phyloP scores from a whole-genome alignment of 176 grass and related monocot species.

The Panicum miliaceum region DNA sequence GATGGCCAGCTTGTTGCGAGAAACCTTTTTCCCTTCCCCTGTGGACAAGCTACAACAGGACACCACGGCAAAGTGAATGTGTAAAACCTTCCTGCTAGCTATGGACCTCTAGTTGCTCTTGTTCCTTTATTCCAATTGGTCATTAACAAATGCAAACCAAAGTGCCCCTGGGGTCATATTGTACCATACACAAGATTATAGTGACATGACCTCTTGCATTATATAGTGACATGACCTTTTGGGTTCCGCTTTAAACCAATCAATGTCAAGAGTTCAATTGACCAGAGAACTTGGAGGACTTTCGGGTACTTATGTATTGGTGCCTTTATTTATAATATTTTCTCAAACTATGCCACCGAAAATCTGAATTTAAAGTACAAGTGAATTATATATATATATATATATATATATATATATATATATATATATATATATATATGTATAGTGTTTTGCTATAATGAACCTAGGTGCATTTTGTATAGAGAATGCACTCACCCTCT shows the following conservation, averaged over 20 bases:
- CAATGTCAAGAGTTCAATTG: neutral
- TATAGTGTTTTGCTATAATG: too few species aligned
- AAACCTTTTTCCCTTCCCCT: constrained; percentile 9
- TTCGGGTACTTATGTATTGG: neutral
- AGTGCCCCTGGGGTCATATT: constrained; percentile 10
- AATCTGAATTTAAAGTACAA: neutral
- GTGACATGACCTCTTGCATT: neutral
- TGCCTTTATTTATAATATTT: neutral
- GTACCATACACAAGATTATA: constrained; percentile 3
- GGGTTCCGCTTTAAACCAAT: neutral
- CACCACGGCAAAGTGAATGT: constrained; percentile 23
- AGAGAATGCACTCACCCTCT: too few species aligned
- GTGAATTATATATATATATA: too few species aligned
- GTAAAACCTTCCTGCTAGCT: neutral
- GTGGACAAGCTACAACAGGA: constrained; percentile 27
- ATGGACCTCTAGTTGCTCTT: neutral
- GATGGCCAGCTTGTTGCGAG: constrained; percentile 32
- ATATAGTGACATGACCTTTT: neutral
- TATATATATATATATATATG: too few species aligned
- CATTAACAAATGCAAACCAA: constrained; percentile 18
- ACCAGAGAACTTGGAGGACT: neutral
- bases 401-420: too few species aligned
- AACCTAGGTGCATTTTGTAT: too few species aligned
- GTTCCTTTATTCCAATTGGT: constrained; percentile 7
- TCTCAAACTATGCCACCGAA: neutral